A percentile compares a stretch with the other conserved stretches of the same genome.
Evolutionary conservation across 2,329 filamentous ascomycete species (phyloP).

Genomic region (Colletotrichum truncatum): DNA sequence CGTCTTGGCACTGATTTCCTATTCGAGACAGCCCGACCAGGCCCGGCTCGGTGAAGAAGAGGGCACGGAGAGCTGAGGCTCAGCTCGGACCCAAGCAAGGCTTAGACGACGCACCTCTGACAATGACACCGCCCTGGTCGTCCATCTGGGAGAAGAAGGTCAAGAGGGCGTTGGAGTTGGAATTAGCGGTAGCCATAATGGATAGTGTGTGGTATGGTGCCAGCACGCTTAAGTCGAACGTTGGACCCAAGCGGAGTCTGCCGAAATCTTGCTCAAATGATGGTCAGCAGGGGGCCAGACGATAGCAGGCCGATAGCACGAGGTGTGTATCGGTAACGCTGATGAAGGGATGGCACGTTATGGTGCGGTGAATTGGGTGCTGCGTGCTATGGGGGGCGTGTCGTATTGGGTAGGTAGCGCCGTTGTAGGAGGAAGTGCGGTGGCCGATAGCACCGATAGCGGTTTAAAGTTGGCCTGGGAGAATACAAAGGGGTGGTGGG

Average conservation of each 20-base stretch:
- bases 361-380: neutral
- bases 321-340: conserved; percentile 10
- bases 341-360: neutral
- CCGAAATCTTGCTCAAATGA: conserved; percentile 13
- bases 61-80: too few species aligned
- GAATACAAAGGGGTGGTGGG: neutral
- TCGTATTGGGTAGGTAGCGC: neutral
- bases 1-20: conserved; percentile 26
- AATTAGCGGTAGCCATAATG: conserved; percentile 47
- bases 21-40: neutral
- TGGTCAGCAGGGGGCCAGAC: conserved; percentile 17
- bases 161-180: conserved; percentile 38
- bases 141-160: conserved; percentile 58
- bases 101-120: conserved; percentile 50
- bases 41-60: conserved; percentile 4
- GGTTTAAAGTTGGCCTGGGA: conserved; percentile 1
- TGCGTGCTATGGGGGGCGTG: neutral
- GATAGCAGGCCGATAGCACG: neutral
- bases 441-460: conserved; percentile 10
- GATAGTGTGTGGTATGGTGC: conserved; percentile 21
- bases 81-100: conserved; percentile 3
- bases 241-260: conserved; percentile 5
- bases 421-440: neutral
- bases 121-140: conserved; percentile 54
- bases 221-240: neutral